A percentile compares a stretch with the other conserved stretches of the same genome.
These are phyloP conservation scores for Pichia sp. DNA, from an alignment of 1,139 yeast species.

Conservation along the genomic window DNA sequence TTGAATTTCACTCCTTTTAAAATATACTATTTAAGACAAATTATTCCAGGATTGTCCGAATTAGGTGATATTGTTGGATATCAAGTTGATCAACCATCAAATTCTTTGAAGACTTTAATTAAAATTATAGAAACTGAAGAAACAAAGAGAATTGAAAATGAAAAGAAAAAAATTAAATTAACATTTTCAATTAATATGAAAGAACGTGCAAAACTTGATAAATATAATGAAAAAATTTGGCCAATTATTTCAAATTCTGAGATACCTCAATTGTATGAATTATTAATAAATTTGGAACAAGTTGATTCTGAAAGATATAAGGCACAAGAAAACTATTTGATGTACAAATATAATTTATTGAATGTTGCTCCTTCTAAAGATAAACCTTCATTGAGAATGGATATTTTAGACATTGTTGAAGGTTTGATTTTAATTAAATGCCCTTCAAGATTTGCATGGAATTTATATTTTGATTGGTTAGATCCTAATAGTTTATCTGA, in stretches of 20 bases:
- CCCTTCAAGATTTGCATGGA: conserved; percentile 64
- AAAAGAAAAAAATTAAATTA: conserved; percentile 35
- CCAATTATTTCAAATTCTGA: conserved; percentile 43
- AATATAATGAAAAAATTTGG: conserved; percentile 43
- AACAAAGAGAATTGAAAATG: conserved; percentile 30
- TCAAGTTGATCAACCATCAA: conserved; percentile 45
- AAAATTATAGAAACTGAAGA: conserved; percentile 42
- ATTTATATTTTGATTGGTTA: conserved; percentile 65
- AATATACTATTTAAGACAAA: conserved; percentile 43
- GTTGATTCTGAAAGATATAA: conserved; percentile 61
- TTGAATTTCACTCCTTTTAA: conserved; percentile 18
- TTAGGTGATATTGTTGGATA: conserved; percentile 53
- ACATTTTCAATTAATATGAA: conserved; percentile 36
- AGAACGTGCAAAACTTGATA: conserved; percentile 27
- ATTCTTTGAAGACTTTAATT: conserved; percentile 46
- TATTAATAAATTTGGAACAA: conserved; percentile 51
- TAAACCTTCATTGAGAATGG: conserved; percentile 34
- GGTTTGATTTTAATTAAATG: conserved; percentile 70
- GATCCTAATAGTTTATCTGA: conserved; percentile 50
- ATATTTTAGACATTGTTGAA: conserved; percentile 52
- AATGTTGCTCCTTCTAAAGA: conserved; percentile 39
- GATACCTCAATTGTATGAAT: conserved; percentile 48
- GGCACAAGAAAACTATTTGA: conserved; percentile 54
- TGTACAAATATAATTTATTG: conserved; percentile 51
- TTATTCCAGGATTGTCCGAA: conserved; percentile 54